Base-by-base conservation (phyloP, 805 yeast species). In the Lipomyces mesembrius region DNA sequence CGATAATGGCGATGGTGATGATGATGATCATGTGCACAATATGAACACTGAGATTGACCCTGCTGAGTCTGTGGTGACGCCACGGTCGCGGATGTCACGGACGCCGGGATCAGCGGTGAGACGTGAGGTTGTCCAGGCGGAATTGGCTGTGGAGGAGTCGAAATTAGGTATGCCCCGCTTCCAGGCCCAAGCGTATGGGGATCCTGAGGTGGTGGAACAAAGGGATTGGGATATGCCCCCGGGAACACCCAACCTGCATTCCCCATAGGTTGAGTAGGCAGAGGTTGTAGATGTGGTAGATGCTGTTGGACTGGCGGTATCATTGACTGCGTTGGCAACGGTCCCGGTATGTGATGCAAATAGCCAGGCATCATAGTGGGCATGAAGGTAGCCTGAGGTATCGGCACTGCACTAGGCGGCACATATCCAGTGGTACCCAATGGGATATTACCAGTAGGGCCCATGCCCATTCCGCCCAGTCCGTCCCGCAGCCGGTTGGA, bases 11-110 rank as follows among this genome's bases (percentile, higher is more conserved):
- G 54, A 34, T 20, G 60, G 27, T 35, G 61, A 39, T 46, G 60
- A 25, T 57, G 29, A 58, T n/a, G 20, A 14, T 58, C 55, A 46
- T 37, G 59, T n/a, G 6, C 32, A 46, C 39, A 56, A 56, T 20
- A 32, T 56, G 59, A 7, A 34, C 39, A 27, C 20, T 14, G 39
- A 1, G 25, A n/a, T 12, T 52, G 55, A 8, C 11, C 32, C n/a
- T 9, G 34, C 17, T 22, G 32, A 17, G 22, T 6, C 20, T 17
- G 49, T 5, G 22, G 20, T 17, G 49, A n/a, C 22, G 49, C 3
- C 49, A 43, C 20, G 7, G 39, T 11, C 39, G 39, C 14, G 39
- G 39, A 35, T 12, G 39, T 12, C 39, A 6, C 39, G 11, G 39
- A 11, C 39, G 39, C 39, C 14, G 39, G 39, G 39, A 37, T 12